phyloP scores from a whole-genome alignment of 257 asterid genomes.

The Handroanthus guayacan region DNA sequence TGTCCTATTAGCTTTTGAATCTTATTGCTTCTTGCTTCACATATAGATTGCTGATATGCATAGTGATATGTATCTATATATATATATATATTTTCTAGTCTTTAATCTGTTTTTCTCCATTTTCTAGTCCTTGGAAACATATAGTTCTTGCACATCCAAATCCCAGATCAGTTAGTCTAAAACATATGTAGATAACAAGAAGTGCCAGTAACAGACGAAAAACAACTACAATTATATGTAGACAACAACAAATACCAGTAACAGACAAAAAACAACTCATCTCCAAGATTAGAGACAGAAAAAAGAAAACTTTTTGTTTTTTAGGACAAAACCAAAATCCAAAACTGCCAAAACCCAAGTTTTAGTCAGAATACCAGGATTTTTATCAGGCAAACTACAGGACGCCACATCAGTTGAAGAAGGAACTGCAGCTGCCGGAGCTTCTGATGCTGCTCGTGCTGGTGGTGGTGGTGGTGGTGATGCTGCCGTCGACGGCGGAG shows the following conservation, averaged over 20 bases:
- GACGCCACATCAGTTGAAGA: conserved; percentile 41
- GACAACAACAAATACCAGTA: conserved; percentile 54
- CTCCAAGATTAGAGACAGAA: conserved; percentile 45
- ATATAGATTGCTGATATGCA: conserved; percentile 46
- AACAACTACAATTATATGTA: conserved; percentile 7
- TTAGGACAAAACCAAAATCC: conserved; percentile 41
- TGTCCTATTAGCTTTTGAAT: too few species aligned
- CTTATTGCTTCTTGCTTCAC: conserved; percentile 32
- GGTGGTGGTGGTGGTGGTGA: conserved; percentile 37
- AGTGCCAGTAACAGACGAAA: conserved; percentile 60
- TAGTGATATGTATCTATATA: conserved; percentile 23
- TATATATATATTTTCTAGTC: conserved; percentile 35
- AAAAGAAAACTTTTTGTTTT: conserved; percentile 47
- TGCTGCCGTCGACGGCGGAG: conserved; percentile 37
- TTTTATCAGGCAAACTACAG: conserved; percentile 50
- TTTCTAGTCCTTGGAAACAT: conserved; percentile 26
- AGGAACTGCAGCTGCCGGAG: conserved; percentile 38
- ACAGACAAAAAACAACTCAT: conserved; percentile 53
- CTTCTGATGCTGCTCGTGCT: background rate
- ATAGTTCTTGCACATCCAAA: conserved; percentile 42
- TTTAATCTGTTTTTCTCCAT: conserved; percentile 25
- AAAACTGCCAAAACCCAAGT: conserved; percentile 27
- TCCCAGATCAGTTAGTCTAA: conserved; percentile 40
- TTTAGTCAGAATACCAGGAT: conserved; percentile 58
- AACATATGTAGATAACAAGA: conserved; percentile 55